Base-by-base conservation (phyloP, 1,139 yeast species). In the Suhomyces wounanorum region DNA sequence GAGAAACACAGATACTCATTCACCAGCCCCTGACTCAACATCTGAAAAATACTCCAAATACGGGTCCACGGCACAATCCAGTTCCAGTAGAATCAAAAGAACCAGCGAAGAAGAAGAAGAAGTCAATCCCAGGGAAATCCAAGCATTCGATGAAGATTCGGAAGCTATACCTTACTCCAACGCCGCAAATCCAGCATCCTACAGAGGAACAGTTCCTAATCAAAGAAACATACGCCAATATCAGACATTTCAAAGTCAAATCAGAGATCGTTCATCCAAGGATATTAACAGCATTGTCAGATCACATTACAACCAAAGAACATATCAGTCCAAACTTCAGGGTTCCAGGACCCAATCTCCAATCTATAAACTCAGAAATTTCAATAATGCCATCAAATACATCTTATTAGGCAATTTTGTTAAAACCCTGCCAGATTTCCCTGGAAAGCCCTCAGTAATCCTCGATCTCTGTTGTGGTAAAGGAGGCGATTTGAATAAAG, bases 381-480 rank as follows among this genome's bases (percentile, higher is more conserved):
- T 91, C 77, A 95, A 94, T 67, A 95, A 94, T 65, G 89, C 94
- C 57, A 87, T 94, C 63, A 94, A 94, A 67, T 88, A 89, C 61
- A 88, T 91, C 60, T 71, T 94, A n/a, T 82, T 94, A 49, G 86
- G 87, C 49, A 85, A 85, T 58, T 84, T 77, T 67, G 83, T 85
- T 48, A 71, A 69, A 40, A 63, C 64, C 23, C 40, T 40, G 26
- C 33, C 33, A 3, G 71, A 70, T 37, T 73, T 73, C 8, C 73
- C 77, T 2, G 81, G 80, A 33, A 60, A 58, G 1, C 72, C 75
- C 1, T 66, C 69, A 18, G 66, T 72, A 11, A 59, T 88, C 1
- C 72, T 94, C 38, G 99, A 94, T 63, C 69, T 94, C 50, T 97
- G 97, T 21, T 94, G 99, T 69, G 99, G 99, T 14, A 95, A 94